Conservation (phyloP, 768 basidiomycete genomes). For the Mycena polygramma region DNA sequence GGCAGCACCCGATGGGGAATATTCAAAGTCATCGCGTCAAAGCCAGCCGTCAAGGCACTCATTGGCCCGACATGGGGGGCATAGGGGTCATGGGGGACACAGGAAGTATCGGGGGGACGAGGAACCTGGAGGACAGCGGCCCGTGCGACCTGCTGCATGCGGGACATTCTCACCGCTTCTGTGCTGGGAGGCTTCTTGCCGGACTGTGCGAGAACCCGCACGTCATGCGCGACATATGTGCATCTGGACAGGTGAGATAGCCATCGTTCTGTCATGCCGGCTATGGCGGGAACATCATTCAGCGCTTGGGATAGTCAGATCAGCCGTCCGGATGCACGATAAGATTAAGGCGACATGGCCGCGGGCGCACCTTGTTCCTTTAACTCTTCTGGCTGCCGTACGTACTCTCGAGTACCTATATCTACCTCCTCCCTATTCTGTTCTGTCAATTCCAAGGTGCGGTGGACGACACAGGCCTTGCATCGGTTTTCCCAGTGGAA, state of each 20-base stretch:
- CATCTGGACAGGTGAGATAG: background rate
- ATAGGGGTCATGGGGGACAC: too few relatives aligned
- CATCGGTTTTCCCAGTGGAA: background rate
- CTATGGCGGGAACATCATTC: background rate
- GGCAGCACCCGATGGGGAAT: too few relatives aligned
- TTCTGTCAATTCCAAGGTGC: too few relatives aligned
- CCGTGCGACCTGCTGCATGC: background rate
- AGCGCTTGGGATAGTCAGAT: background rate
- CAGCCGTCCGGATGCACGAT: background rate
- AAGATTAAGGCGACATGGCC: background rate
- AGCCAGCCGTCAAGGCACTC: too few relatives aligned
- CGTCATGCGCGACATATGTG: background rate
- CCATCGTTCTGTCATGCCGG: background rate
- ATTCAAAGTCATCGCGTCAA: too few relatives aligned
- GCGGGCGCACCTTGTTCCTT: background rate
- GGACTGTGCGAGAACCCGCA: background rate
- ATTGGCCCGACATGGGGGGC: too few relatives aligned
- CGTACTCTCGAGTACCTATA: background rate
- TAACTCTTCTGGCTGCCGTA: background rate
- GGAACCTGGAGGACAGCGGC: constrained; percentile 4
- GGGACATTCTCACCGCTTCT: background rate
- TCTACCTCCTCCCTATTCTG: background rate
- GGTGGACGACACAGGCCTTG: background rate
- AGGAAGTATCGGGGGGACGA: background rate
- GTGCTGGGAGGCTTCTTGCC: background rate